These are phyloP conservation scores for Seiridium unicorne DNA, from an alignment of 2,329 filamentous ascomycete species.

Conservation along the genomic window DNA sequence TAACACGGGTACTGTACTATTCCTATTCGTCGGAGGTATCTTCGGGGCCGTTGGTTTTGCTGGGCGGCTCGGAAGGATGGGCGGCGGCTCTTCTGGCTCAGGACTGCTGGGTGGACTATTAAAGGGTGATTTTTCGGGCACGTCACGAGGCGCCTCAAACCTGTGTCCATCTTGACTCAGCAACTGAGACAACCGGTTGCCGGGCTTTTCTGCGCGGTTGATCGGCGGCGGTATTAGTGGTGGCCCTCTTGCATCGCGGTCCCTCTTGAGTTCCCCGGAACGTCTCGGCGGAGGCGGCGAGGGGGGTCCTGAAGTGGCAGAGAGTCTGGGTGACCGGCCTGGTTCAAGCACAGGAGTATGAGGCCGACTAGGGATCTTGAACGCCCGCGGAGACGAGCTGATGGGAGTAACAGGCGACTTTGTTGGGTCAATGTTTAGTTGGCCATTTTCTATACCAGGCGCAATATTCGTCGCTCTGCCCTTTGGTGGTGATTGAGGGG, in stretches of 20 bases:
- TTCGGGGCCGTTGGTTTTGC: conserved; percentile 34
- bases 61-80: conserved; percentile 47
- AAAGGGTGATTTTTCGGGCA: conserved; percentile 69
- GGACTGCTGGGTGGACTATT: conserved; percentile 77
- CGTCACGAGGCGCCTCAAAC: conserved; percentile 31
- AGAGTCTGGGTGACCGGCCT: conserved; percentile 45
- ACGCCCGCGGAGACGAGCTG: conserved; percentile 39
- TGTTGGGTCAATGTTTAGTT: conserved; percentile 45
- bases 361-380: conserved; percentile 55
- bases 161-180: conserved; percentile 23
- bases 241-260: conserved; percentile 37
- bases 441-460: conserved; percentile 31
- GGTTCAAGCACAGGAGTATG: conserved; percentile 50
- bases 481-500: conserved; percentile 68
- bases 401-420: conserved; percentile 39
- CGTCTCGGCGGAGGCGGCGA: conserved; percentile 64
- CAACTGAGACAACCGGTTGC: conserved; percentile 49
- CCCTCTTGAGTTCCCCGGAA: conserved; percentile 57
- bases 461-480: conserved; percentile 29
- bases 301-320: conserved; percentile 48
- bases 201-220: conserved; percentile 79
- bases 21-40: conserved; percentile 22
- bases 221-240: conserved; percentile 66
- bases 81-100: conserved; percentile 50
- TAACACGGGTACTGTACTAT: conserved; percentile 29